These are phyloP conservation scores for Tetrapisispora arboricola DNA, from an alignment of 805 yeast species.

Conservation along the genomic window DNA sequence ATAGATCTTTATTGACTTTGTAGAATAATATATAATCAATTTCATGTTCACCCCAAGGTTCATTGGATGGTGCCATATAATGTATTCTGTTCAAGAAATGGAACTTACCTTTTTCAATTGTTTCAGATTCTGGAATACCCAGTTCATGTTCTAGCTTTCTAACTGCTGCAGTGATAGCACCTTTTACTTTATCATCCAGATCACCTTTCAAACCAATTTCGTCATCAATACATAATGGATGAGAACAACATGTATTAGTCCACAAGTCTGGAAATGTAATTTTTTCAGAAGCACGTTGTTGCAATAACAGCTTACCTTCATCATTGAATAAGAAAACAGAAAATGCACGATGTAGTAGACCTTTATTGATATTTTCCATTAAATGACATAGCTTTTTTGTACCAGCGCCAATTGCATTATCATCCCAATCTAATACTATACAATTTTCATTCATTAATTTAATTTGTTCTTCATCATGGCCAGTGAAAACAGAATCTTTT, in stretches of 20 bases:
- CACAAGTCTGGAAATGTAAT: slow-evolving; percentile 95
- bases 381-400: slow-evolving; percentile 85
- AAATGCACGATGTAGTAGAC: slow-evolving; percentile 89
- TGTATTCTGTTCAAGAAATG: slow-evolving; percentile 88
- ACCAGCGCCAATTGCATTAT: slow-evolving; percentile 83
- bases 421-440: slow-evolving; percentile 83
- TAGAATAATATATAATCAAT: slow-evolving; percentile 87
- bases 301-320: slow-evolving; percentile 66
- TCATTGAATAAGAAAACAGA: slow-evolving; percentile 87
- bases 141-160: slow-evolving; percentile 89
- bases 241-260: slow-evolving; percentile 99
- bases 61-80: slow-evolving; percentile 76
- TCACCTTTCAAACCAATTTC: slow-evolving; percentile 54
- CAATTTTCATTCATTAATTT: slow-evolving; percentile 93
- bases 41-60: slow-evolving; percentile 95
- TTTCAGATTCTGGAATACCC: slow-evolving; percentile 55
- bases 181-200: slow-evolving; percentile 47
- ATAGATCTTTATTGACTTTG: slow-evolving; percentile 38
- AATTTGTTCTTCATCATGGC: slow-evolving; percentile 92
- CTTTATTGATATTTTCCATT: slow-evolving; percentile 76
- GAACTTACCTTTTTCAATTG: slow-evolving; percentile 56
- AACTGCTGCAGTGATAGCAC: slow-evolving; percentile 81
- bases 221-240: slow-evolving; percentile 74
- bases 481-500: slow-evolving; percentile 46
- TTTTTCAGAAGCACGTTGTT: slow-evolving; percentile 93